phyloP scores from a whole-genome alignment of 768 basidiomycete genomes.

The Russula earlei region DNA sequence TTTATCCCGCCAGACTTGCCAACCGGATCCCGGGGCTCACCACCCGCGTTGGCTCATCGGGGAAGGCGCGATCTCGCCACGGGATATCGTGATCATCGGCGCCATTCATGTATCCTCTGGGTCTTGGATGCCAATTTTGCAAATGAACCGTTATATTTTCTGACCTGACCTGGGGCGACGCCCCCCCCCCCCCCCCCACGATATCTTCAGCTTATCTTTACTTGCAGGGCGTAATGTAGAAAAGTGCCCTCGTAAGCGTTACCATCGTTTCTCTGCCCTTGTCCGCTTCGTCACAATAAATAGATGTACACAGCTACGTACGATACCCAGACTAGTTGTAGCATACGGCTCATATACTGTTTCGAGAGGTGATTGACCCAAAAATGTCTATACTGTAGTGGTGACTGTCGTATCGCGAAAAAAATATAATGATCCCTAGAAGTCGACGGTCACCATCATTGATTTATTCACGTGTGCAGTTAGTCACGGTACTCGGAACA shows the following conservation, averaged over 20 bases:
- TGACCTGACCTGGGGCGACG: not conserved
- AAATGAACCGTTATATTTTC: not conserved
- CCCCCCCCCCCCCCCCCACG: too few relatives aligned
- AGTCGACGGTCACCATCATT: too few relatives aligned
- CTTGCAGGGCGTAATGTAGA: not conserved
- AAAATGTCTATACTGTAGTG: not conserved
- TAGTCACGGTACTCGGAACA: too few relatives aligned
- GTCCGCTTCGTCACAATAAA: not conserved
- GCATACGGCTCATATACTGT: not conserved
- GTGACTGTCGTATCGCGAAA: not conserved
- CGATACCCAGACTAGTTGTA: not conserved
- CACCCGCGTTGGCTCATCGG: not conserved
- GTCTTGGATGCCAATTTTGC: constrained; percentile 14
- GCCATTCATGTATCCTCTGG: constrained; percentile 2
- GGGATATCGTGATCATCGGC: not conserved
- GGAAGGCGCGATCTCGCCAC: not conserved
- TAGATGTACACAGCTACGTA: not conserved
- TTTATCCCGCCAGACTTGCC: not conserved
- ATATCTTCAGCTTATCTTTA: not conserved
- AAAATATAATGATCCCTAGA: too few relatives aligned
- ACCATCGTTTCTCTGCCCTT: not conserved
- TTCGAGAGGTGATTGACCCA: not conserved
- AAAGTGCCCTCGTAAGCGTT: not conserved
- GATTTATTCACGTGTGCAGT: too few relatives aligned
- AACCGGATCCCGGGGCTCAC: not conserved